Percentiles rank a stretch among this genome's conserved stretches.
Conservation (phyloP, 108 stramenopile genomes). For the Epithemia pelagica region DNA sequence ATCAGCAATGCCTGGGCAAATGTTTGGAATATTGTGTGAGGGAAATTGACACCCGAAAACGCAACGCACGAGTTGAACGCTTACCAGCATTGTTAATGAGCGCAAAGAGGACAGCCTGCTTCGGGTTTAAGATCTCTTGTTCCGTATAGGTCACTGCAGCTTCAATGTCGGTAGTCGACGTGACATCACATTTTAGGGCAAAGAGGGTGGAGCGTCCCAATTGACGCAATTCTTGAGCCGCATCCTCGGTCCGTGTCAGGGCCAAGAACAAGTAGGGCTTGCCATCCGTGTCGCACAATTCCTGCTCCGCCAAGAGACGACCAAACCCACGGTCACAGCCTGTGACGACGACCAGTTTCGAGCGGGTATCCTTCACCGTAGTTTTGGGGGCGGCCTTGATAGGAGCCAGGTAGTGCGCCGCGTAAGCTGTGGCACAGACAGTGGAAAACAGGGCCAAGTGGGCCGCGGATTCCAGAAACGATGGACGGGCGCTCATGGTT, state of each 20-base stretch:
- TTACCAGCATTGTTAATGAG: constrained; percentile 21
- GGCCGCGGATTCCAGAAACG: too few relatives aligned
- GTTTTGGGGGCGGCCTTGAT: too few relatives aligned
- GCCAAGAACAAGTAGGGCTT: background rate
- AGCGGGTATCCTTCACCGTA: too few relatives aligned
- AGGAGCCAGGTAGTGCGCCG: too few relatives aligned
- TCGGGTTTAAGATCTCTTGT: background rate
- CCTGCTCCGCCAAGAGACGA: constrained; percentile 7
- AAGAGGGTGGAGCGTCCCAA: background rate
- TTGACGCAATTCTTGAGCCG: background rate
- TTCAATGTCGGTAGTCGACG: constrained; percentile 2
- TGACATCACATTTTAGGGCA: constrained; percentile 13
- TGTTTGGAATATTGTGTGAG: too few relatives aligned
- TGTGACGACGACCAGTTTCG: constrained; percentile 19
- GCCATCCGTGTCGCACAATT: background rate
- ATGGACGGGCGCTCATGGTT: too few relatives aligned
- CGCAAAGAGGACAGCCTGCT: constrained; percentile 6
- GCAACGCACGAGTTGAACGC: too few relatives aligned
- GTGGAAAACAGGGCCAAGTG: too few relatives aligned
- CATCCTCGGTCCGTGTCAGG: too few relatives aligned
- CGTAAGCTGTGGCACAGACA: too few relatives aligned
- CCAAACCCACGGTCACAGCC: constrained; percentile 23
- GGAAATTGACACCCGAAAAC: too few relatives aligned
- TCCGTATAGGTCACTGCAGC: background rate
- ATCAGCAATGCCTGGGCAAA: too few relatives aligned